Percentiles rank a stretch among this genome's conserved stretches.
These are phyloP conservation scores for Beauveria australis DNA, from an alignment of 2,329 filamentous ascomycete genomes.

Conservation along the genomic window DNA sequence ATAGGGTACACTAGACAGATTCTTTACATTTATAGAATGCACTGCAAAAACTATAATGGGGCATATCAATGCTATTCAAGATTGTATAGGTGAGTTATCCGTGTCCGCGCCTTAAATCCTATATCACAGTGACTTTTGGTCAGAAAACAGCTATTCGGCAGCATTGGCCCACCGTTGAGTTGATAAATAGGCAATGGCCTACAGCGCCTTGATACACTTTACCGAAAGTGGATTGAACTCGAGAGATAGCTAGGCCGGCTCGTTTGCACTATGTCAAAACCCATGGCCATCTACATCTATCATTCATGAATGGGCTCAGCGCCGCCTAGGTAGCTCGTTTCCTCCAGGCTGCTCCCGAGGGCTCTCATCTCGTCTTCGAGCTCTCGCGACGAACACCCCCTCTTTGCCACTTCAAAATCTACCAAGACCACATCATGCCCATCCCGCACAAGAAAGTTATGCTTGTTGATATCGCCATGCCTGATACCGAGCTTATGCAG, in stretches of 20 bases:
- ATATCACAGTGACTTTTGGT: no score
- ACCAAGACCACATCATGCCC: constrained; percentile 20
- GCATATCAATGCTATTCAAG: no score
- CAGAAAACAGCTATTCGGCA: no score
- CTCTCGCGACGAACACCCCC: constrained; percentile 14
- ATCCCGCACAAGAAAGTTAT: constrained; percentile 25
- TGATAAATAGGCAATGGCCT: no score
- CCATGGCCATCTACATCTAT: neutral
- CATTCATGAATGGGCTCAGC: neutral
- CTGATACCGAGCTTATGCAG: constrained; percentile 25
- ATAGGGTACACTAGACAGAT: neutral
- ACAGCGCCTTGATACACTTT: no score
- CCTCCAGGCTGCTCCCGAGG: constrained; percentile 14
- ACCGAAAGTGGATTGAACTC: no score
- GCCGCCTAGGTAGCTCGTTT: neutral
- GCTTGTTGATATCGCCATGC: constrained; percentile 27
- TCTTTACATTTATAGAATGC: neutral
- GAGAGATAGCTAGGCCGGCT: no score
- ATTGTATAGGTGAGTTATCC: no score
- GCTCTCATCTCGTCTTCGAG: constrained; percentile 19
- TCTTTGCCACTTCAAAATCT: constrained; percentile 26
- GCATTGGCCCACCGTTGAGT: no score
- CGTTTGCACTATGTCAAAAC: no score
- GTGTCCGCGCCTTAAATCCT: no score
- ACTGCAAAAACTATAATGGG: neutral